Base-by-base conservation (phyloP, 352 stramenopile species). In the Globisporangium okanoganense region DNA sequence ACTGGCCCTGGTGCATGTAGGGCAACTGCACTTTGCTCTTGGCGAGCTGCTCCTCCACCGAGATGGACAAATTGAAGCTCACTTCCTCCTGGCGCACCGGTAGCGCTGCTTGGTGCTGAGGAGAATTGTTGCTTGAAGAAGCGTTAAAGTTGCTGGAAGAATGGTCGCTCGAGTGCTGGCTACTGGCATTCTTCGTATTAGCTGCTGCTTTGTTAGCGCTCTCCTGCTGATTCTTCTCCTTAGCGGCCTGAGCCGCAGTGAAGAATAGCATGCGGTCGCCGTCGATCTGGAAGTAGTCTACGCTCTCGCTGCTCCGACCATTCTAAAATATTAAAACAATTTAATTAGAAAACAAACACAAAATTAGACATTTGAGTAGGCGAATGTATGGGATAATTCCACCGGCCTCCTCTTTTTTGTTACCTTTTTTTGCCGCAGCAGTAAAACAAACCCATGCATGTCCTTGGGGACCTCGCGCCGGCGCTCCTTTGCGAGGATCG, bases 41-140 rank as follows among this genome's bases (percentile, higher is more conserved):
- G 25, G 79, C 78, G 5, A 58, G 52, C 62, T 85, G 73, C 51
- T 92, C 83, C 12, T 73, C 67, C 8, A 55, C 66, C 16, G 73
- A 88, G 56, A 93, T 88, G 13, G 66, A 78, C 20, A 93, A 62
- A 35, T 87, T 88, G 67, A 93, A 93, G 56, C 72, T 88, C 50
- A 93, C 67, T 24, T 90, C 79, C 57, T 79, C 74, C 22, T 76
- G 70, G 2, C 65, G 48, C 2, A 90, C 81, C 14, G 78, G 78
- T 29, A 88, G 68, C 7, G 66, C 62, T n/a, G 65, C 54, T 27
- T 71, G 67, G 35, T 57, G 33, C 3, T 44, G 38, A 44, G 18
- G 36, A n/a, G 10, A 7, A 18, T 5, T 36, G 24, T 24, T 53
- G 31, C 24, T 50, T 14, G 45, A 18, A 38, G 33, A 10, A 13